Evolutionary conservation across 352 stramenopile species (phyloP), one percentile per base, ranked within the genome.

Genomic region (Globisporangium orthogonon): DNA sequence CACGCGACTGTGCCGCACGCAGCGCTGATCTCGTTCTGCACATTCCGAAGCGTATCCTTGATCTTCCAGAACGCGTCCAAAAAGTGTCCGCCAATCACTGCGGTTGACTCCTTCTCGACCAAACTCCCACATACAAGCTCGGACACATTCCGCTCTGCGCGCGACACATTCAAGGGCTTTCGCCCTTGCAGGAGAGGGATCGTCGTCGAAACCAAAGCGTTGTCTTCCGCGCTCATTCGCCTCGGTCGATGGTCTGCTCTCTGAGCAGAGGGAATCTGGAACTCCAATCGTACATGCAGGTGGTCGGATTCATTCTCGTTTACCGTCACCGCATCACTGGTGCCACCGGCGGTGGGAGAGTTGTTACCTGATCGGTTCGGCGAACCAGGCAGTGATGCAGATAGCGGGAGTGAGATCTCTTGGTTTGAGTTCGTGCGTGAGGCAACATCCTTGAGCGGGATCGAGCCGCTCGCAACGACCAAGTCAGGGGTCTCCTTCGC

Each of bases 41-140:
- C 52, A 29, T 74, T 75, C 53, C 74, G 83, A 18, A 91, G 78
- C 13, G 84, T 92, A 45, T 90, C 84, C 66, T 91, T 92, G 52
- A 89, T 71, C 60, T 94, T 94, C 67, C 78, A 89, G 39, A 92
- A 86, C 31, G 84, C 71, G 33, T 91, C 84, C 30, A 94, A 74
- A 6, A 94, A 51, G 13, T 89, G 78, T 5, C 72, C 73, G 3
- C 84, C 82, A 15, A 94, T 79, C 43, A 80, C 78, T 7, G 73
- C 73, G 2, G 74, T 70, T 39, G 86, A 76, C 48, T 92, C 82
- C 43, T 91, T 91, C 51, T 87, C 75, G 1, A 79, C 59, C 54
- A 94, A 71, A 18, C 54, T 76, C 33, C 86, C 80, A 33, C 68
- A 87, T 23, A 94, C 78, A 56, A 84, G 80, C 17, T 87, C 74